A percentile compares a stretch with the other conserved stretches of the same genome.
Evolutionary conservation across 1,284 basidiomycete species (phyloP).

Genomic region (Moesziomyces aphidis): DNA sequence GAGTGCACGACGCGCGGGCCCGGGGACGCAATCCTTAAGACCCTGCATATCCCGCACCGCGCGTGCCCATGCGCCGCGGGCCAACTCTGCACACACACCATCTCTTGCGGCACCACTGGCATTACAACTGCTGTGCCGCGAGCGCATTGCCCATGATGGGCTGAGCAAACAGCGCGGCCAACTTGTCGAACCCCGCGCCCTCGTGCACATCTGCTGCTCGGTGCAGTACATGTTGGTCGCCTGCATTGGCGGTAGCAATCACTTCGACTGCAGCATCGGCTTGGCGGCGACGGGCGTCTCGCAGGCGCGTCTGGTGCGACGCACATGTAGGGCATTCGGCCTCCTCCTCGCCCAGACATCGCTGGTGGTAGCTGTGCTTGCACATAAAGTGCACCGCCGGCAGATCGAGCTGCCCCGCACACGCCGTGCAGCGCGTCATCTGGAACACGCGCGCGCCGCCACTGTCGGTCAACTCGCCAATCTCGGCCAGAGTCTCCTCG

Average conservation of each 20-base stretch:
- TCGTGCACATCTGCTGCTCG: neutral
- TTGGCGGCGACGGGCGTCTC: slow-evolving; percentile 74
- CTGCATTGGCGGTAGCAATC: neutral
- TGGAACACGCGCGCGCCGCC: slow-evolving; percentile 88
- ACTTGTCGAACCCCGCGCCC: slow-evolving; percentile 30
- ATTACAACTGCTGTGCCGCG: slow-evolving; percentile 9
- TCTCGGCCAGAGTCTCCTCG: slow-evolving; percentile 81
- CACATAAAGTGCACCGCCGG: slow-evolving; percentile 98
- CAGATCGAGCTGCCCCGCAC: slow-evolving; percentile 87
- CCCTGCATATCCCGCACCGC: slow-evolving; percentile 7
- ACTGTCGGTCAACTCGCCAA: slow-evolving; percentile 81
- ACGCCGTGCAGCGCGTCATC: slow-evolving; percentile 88
- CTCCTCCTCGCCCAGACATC: slow-evolving; percentile 54
- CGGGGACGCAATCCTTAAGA: neutral
- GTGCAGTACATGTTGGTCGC: neutral
- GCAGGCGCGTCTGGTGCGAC: slow-evolving; percentile 85
- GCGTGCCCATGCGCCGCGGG: slow-evolving; percentile 1
- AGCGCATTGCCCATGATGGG: slow-evolving; percentile 31
- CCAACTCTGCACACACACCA: slow-evolving; percentile 1
- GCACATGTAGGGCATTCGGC: slow-evolving; percentile 90
- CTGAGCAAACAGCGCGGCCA: slow-evolving; percentile 36
- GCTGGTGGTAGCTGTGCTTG: slow-evolving; percentile 93
- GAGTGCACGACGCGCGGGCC: slow-evolving; percentile 4
- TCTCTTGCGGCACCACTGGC: neutral
- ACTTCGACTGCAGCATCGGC: slow-evolving; percentile 4